Conservation (phyloP, 2,329 filamentous ascomycete genomes). For the Coniochaeta sp. region DNA sequence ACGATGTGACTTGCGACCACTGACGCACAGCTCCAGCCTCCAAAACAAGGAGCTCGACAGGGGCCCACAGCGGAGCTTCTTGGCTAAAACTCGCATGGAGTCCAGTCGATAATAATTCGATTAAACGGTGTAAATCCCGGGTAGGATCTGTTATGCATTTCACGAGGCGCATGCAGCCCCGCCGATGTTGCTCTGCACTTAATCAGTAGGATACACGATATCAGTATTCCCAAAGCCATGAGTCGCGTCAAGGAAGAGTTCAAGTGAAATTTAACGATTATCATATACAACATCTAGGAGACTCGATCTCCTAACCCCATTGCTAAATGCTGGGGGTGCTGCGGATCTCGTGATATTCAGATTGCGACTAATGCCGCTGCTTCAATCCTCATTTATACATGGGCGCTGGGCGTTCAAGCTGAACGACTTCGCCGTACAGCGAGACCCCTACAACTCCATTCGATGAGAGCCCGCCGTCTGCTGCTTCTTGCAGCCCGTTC, state of each 20-base stretch:
- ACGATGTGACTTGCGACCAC: not conserved
- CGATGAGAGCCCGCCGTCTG: not conserved
- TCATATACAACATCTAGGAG: not conserved
- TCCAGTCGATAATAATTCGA: not conserved
- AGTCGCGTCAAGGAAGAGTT: not conserved
- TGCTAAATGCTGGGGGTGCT: not conserved
- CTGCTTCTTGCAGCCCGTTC: not conserved
- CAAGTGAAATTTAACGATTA: not conserved
- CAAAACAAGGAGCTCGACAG: conserved; percentile 2
- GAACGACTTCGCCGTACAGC: not conserved
- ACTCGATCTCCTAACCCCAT: not conserved
- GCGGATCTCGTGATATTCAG: not conserved
- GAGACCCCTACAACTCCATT: not conserved
- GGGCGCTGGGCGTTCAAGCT: not conserved
- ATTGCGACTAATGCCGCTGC: not conserved
- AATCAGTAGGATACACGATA: too few species aligned
- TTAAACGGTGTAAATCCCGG: not conserved
- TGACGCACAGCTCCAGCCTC: not conserved
- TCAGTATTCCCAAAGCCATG: not conserved
- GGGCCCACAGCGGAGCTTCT: not conserved
- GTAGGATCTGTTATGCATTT: not conserved
- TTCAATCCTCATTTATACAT: too few species aligned
- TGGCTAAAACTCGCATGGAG: not conserved
- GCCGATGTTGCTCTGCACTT: not conserved
- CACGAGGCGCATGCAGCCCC: not conserved